Evolutionary conservation across 495 filamentous ascomycete species (phyloP), one percentile per base, ranked within the genome.

Genomic region (Aspergillus panamensis): DNA sequence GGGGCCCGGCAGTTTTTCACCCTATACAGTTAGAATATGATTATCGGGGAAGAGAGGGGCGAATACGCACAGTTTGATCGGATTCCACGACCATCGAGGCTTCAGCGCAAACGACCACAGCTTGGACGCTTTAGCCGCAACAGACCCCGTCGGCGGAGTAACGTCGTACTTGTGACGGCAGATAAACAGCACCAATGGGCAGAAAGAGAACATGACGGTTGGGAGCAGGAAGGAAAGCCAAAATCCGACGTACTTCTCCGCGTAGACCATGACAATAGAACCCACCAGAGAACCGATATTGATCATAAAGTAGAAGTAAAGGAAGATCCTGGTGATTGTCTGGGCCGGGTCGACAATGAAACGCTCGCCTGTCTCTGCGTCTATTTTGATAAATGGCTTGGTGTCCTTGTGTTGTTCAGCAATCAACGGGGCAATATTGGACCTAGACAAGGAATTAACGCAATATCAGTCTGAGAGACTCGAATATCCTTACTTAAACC

Each of bases 171-270:
- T 79, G 35, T 83, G 79, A 49, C 80, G 80, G 55, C 84, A 84
- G 61, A 75, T 70, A 53, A 76, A 78, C 65, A 91, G 70, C 30
- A 90, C 77, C 2, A 81, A 10, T 1, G 85, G 86, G 61, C 82
- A 85, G 59, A 84, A 60, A 49, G 76, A 68, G 64, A 90, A 79
- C 66, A 82, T 66, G 29, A 76, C 62, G 10, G 84, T 87, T 6
- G 86, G 86, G 14, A 89, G 74, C 6, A 80, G 71, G 63, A 70
- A 90, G 1, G 86, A 76, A n/a, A 90, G 80, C 79, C 82, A 91
- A 73, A 89, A 91, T 31, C 88, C 87, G 53, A 90, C 85, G 55
- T 88, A 88, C 60, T 87, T 84, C 72, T 89, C 87, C 7, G 82
- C 81, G 63, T 88, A 88, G 29, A 83, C 81, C 83, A 87, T 82